Evolutionary conservation across 305 asterid species (phyloP).

Genomic region (Solanum chacoense): DNA sequence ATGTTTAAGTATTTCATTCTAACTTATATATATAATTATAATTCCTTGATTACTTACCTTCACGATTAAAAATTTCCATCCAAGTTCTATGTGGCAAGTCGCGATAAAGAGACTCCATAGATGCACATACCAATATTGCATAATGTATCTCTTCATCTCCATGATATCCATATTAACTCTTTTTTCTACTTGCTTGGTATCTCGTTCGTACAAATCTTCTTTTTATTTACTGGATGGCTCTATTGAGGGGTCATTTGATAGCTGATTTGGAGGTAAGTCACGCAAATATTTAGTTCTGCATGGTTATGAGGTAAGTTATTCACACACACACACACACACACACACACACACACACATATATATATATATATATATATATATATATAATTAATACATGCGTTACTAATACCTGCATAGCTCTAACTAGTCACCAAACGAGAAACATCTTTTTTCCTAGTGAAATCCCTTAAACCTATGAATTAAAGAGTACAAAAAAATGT

Average conservation of each 20-base stretch:
- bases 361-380: too few relatives aligned
- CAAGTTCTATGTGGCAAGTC: neutral
- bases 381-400: neutral
- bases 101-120: neutral
- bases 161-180: neutral
- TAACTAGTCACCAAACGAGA: neutral
- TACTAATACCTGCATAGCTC: neutral
- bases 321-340: too few relatives aligned
- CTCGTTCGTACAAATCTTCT: neutral
- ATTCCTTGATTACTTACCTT: neutral
- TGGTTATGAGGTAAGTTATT: neutral
- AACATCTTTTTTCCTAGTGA: neutral
- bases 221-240: accelerated
- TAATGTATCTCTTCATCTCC: neutral
- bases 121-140: neutral
- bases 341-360: too few relatives aligned
- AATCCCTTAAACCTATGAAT: neutral
- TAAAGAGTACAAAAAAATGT: neutral
- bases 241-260: neutral
- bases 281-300: too few relatives aligned
- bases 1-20: too few relatives aligned
- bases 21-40: neutral
- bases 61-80: neutral
- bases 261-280: neutral
- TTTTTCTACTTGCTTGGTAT: too few relatives aligned